Base-by-base conservation (phyloP, 257 asterid species). In the Ocimum tenuiflorum region DNA sequence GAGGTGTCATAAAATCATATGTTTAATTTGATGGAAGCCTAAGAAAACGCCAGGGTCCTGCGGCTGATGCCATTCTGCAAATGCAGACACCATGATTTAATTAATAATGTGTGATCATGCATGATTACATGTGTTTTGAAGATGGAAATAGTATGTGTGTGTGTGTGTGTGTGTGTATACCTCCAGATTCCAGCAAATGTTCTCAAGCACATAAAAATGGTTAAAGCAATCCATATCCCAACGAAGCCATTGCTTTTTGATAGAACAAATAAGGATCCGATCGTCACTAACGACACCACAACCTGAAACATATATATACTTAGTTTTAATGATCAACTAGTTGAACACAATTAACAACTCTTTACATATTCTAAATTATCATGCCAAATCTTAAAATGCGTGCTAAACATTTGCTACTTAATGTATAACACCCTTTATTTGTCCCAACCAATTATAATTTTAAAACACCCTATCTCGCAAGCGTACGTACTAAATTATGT, bases 21-120 rank as follows among this genome's bases (percentile, higher is more conserved):
- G 31, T 42, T 48, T 52, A 73, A 63, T 22, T 67, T 51, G 47
- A 35, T 53, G 75, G 62, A 39, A 68, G 12, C 68, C 73, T 79
- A 3, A 91, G 91, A 73, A 86, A 91, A 6, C 73, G 63, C 97
- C 97, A 91, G 0, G 97, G 96, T 27, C 97, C 97, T 29, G 91
- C 79, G 35, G 88, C 94, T 8, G 91, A 83, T 52, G 87, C 95
- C 83, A 91, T 86, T 75, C 97, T 90, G 91, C 73, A 47, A 33
- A 13, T 10, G 17, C 2, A 4, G 20, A 49, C 20, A 49, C 7
- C 55, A 1, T 12, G 1, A 39, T 2, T 39, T 27, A 27, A 27
- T 4, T 27, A 1, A 4, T 27, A 1, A 27, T 1, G 4, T 27
- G 31, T n/a, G n/a, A n/a, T n/a, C n/a, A n/a, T n/a, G n/a, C n/a